Base-by-base conservation (phyloP, 78 protist genomes). In the Dictyostelium capitatum region DNA sequence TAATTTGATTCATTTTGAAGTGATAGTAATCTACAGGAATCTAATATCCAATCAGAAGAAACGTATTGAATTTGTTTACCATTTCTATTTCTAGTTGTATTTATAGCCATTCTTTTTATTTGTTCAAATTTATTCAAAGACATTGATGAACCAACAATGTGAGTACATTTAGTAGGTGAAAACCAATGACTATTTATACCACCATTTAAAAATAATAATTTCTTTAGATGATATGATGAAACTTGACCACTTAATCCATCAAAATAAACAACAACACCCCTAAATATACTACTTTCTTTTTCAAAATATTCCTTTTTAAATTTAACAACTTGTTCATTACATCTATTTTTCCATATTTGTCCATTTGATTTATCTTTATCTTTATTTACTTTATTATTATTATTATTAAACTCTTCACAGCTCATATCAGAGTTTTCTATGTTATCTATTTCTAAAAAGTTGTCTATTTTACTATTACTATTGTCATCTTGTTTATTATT, bases 1-100 rank as follows among this genome's bases (percentile, higher is more conserved):
- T 79, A 79, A 7, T 79, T 51, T 54, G 47, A 28, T 54, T 79
- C 83, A 6, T 64, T 23, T 79, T 79, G 83, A 17, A 54, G 70
- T 20, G 30, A 54, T 37, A 20, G 15, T 12, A 54, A 32, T 54
- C 20, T 51, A 64, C 83, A 77, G 15, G 74, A 46, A 46, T 87
- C 93, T 17, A 87, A 37, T 19, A 87, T 87, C 93, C 93, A 87
- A 51, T 87, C 53, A 3, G 93, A 75, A 50, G 79, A 75, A 4
- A 87, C 84, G 23, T 87, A 87, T 3, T 65, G 70, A 19, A 87
- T 37, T 1, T 7, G 37, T 30, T 70, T 54, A 2, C 14, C 37
- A 30, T 14, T 48, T 37, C 32, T 43, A 4, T 37, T 62, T 48
- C 70, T 28, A 23, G 20, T 30, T 41, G 53, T 25, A 12, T 19